Conservation (phyloP, 2,329 filamentous ascomycete species). For the Aspergillus tubingensis region DNA sequence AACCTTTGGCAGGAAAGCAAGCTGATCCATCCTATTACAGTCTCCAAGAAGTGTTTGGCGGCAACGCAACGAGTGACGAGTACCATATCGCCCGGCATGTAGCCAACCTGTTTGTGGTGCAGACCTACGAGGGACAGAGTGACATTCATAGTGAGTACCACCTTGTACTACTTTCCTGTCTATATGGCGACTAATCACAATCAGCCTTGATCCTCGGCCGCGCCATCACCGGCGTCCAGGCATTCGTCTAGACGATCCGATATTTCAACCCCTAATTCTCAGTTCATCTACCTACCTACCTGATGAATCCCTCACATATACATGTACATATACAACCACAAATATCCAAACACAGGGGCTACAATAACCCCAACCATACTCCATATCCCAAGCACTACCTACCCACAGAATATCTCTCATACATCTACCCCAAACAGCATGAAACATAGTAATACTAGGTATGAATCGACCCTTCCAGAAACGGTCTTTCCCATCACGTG, state of each 20-base stretch:
- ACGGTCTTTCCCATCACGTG: background rate
- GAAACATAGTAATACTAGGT: background rate
- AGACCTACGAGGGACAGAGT: slow-evolving; percentile 97
- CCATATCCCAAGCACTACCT: no score
- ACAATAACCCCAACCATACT: background rate
- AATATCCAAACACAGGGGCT: background rate
- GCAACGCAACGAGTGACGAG: slow-evolving; percentile 97
- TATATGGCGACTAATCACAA: slow-evolving; percentile 4
- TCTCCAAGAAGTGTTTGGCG: slow-evolving; percentile 94
- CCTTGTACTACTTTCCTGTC: no score
- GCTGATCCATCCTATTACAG: slow-evolving; percentile 34
- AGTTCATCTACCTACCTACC: background rate
- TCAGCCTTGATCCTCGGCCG: slow-evolving; percentile 68
- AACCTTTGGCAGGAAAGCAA: no score
- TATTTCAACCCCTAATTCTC: background rate
- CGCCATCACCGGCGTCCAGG: slow-evolving; percentile 74
- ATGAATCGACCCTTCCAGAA: background rate
- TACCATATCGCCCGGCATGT: slow-evolving; percentile 95
- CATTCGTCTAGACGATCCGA: slow-evolving; percentile 63
- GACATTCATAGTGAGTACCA: slow-evolving; percentile 69
- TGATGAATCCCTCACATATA: background rate
- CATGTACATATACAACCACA: background rate
- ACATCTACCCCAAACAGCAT: background rate
- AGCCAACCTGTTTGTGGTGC: slow-evolving; percentile 92
- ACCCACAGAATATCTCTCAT: background rate